Evolutionary conservation across 23 red algal genomes (phyloP).

Genomic region (Gracilaria vermiculophylla): DNA sequence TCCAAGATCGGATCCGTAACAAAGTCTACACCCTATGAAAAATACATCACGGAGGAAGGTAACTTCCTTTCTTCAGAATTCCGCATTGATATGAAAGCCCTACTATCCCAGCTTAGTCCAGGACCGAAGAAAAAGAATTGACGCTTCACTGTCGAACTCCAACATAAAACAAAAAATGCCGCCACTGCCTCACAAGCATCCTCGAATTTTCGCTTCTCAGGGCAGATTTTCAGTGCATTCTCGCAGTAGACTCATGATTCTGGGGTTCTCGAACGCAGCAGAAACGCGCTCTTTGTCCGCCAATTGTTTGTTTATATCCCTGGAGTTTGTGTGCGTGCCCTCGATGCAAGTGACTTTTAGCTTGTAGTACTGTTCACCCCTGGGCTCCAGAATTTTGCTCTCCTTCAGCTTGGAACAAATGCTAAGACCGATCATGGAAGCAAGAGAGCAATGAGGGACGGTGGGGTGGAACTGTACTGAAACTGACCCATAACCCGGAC

Average conservation of each 20-base stretch:
- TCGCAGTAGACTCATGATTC: slow-evolving; percentile 63
- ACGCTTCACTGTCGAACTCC: not conserved
- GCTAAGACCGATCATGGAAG: slow-evolving; percentile 91
- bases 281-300: slow-evolving; percentile 92
- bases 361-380: slow-evolving; percentile 64
- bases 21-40: slow-evolving; percentile 37
- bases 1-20: not conserved
- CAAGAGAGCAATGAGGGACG: slow-evolving; percentile 93
- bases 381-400: slow-evolving; percentile 31
- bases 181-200: not conserved
- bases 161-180: not conserved
- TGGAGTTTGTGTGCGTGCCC: slow-evolving; percentile 66
- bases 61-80: slow-evolving; percentile 31
- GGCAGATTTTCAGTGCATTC: slow-evolving; percentile 71
- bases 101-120: not conserved
- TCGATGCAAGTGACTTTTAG: slow-evolving; percentile 72
- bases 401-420: slow-evolving; percentile 65
- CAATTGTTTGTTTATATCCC: slow-evolving; percentile 93
- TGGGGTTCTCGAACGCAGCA: slow-evolving; percentile 91
- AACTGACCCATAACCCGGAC: slow-evolving; percentile 56
- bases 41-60: slow-evolving; percentile 52
- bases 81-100: not conserved
- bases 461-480: slow-evolving; percentile 85
- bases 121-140: slow-evolving; percentile 28
- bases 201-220: not conserved